Conservation (phyloP, 148 eudicot species). For the Diospyros kaki region DNA sequence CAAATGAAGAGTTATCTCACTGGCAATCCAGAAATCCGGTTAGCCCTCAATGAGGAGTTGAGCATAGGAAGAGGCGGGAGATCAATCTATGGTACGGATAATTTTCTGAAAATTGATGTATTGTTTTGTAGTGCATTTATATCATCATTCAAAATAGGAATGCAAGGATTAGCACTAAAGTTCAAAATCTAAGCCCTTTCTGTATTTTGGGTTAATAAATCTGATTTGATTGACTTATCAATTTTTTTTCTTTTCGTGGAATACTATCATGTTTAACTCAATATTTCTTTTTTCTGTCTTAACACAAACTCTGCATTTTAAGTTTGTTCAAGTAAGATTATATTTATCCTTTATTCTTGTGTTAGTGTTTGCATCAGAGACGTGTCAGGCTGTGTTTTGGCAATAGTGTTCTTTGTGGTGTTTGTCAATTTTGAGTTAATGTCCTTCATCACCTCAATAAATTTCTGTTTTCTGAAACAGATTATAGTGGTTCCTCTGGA, state of each 20-base stretch:
- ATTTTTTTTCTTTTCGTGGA: background rate
- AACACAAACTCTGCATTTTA: background rate
- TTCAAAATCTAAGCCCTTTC: background rate
- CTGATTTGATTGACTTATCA: background rate
- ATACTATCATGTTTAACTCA: background rate
- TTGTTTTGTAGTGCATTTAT: background rate
- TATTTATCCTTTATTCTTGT: constrained; percentile 10
- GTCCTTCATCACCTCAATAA: background rate
- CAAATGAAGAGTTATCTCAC: constrained; percentile 96
- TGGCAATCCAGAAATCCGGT: constrained; percentile 90
- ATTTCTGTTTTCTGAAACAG: constrained; percentile 26
- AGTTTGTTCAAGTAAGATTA: background rate
- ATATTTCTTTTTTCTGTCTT: background rate
- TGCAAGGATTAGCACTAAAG: background rate
- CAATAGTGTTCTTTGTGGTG: background rate
- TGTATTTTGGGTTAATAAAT: background rate
- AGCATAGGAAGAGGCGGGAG: constrained; percentile 67
- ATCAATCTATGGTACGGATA: constrained; percentile 60
- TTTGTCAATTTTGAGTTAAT: background rate
- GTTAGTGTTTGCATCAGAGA: background rate
- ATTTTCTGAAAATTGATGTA: background rate
- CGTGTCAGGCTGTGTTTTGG: background rate
- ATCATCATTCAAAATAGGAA: background rate
- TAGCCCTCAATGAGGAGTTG: constrained; percentile 89
- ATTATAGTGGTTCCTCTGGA: constrained; percentile 66